Percentiles rank a stretch among this genome's conserved stretches.
Conservation (phyloP, 164 flowering plant species). For the Vitis amurensis region DNA sequence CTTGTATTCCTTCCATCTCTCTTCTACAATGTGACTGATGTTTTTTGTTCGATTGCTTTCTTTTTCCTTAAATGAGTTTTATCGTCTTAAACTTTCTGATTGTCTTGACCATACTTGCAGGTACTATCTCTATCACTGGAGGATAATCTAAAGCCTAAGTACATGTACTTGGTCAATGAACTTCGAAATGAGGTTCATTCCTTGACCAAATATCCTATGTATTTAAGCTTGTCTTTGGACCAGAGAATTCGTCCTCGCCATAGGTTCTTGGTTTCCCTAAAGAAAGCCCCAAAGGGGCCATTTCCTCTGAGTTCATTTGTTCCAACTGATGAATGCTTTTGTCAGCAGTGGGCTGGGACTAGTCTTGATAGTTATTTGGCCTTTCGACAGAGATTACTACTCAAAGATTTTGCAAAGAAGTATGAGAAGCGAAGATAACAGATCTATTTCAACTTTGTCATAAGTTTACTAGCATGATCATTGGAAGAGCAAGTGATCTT, state of each 20-base stretch:
- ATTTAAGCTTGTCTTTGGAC: conserved; percentile 88
- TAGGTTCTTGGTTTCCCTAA: conserved; percentile 74
- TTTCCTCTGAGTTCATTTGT: conserved; percentile 87
- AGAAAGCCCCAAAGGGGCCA: conserved; percentile 93
- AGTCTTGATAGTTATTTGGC: conserved; percentile 78
- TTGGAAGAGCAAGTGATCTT: conserved; percentile 7
- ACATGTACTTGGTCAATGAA: conserved; percentile 80
- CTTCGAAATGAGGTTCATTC: conserved; percentile 78
- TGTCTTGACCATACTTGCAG: conserved; percentile 35
- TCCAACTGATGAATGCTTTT: conserved; percentile 92
- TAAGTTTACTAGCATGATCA: background rate
- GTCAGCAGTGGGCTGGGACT: conserved; percentile 94
- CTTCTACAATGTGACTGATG: too few species aligned
- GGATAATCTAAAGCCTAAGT: conserved; percentile 88
- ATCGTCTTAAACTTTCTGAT: background rate
- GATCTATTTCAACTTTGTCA: conserved; percentile 6
- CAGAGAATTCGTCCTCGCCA: conserved; percentile 98
- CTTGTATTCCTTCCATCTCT: too few species aligned
- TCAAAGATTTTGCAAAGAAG: conserved; percentile 74
- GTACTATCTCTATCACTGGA: conserved; percentile 89
- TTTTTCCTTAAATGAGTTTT: background rate
- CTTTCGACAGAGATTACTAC: conserved; percentile 72
- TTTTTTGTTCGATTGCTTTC: too few species aligned
- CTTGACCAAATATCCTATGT: conserved; percentile 87
- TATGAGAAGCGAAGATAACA: conserved; percentile 44